Evolutionary conservation across 805 yeast genomes (phyloP).

Genomic region (Metschnikowia continentalis): DNA sequence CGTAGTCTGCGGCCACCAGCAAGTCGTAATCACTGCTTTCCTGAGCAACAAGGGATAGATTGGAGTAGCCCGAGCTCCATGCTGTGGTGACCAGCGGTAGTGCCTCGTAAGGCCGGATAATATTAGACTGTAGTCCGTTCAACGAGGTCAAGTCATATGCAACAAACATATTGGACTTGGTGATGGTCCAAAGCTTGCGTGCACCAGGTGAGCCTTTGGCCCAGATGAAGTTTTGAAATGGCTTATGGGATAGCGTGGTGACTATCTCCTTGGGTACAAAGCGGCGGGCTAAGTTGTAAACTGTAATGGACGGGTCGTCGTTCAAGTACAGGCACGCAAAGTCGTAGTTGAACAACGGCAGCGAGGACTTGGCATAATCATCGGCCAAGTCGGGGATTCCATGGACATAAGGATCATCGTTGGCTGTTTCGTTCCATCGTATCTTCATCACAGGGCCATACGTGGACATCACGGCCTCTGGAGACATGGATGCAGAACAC

Average conservation of each 20-base stretch:
- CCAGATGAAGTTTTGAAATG: conserved; percentile 43
- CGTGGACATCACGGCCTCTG: conserved; percentile 69
- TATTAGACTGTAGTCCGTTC: conserved; percentile 19
- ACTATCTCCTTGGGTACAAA: conserved; percentile 69
- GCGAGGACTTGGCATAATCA: conserved; percentile 17
- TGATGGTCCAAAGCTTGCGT: conserved; percentile 36
- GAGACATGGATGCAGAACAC: conserved; percentile 29
- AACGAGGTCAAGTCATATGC: conserved; percentile 29
- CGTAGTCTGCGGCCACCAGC: conserved; percentile 5
- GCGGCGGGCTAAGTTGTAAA: conserved; percentile 68
- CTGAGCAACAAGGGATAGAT: conserved; percentile 51
- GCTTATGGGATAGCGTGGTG: conserved; percentile 45
- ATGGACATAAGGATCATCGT: conserved; percentile 26
- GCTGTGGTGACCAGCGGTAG: conserved; percentile 48
- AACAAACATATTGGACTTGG: conserved; percentile 36
- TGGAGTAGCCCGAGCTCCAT: conserved; percentile 54
- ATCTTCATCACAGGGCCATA: conserved; percentile 78
- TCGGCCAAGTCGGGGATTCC: conserved; percentile 12
- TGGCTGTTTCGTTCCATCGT: conserved; percentile 49
- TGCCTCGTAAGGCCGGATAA: conserved; percentile 43
- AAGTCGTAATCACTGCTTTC: conserved; percentile 39
- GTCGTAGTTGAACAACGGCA: conserved; percentile 50
- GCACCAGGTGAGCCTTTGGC: conserved; percentile 21
- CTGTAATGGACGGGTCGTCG: conserved; percentile 65
- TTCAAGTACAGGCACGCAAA: conserved; percentile 71